Percentiles rank a stretch among this genome's conserved stretches.
Evolutionary conservation across 2,329 filamentous ascomycete genomes (phyloP).

Genomic region (Colletotrichum caudatum): DNA sequence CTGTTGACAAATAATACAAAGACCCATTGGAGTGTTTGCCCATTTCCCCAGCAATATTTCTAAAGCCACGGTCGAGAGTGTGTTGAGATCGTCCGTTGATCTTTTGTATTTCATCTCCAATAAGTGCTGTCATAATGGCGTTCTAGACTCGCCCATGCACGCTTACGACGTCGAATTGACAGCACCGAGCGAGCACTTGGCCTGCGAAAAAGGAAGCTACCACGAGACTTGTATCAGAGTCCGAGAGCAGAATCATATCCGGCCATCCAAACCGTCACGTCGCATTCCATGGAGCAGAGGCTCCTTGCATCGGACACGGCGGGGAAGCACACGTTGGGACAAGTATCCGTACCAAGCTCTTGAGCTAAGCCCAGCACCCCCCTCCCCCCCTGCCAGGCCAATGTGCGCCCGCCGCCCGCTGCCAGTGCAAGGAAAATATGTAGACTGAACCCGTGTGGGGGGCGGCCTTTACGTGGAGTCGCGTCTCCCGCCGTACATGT

Average conservation of each 20-base stretch:
- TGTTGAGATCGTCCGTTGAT: background rate
- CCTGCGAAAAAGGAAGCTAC: no score
- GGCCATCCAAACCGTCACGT: background rate
- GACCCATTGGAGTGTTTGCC: background rate
- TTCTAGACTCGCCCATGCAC: background rate
- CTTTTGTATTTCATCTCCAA: background rate
- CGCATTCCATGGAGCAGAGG: background rate
- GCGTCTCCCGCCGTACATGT: background rate
- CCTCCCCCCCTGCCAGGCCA: background rate
- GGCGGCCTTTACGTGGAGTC: background rate
- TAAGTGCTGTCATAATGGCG: background rate
- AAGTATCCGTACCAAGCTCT: background rate
- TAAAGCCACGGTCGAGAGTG: background rate
- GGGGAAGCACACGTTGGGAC: background rate
- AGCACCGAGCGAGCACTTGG: background rate
- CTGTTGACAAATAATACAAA: background rate
- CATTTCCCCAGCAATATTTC: background rate
- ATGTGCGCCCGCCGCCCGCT: background rate
- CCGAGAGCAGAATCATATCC: background rate
- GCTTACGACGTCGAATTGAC: background rate
- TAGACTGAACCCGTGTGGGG: background rate
- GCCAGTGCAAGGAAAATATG: background rate
- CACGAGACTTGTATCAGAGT: background rate
- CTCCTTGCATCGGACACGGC: background rate
- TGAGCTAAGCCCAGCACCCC: background rate